phyloP scores from a whole-genome alignment of 768 basidiomycete genomes.

The Sistotremastrum niveocremeum region DNA sequence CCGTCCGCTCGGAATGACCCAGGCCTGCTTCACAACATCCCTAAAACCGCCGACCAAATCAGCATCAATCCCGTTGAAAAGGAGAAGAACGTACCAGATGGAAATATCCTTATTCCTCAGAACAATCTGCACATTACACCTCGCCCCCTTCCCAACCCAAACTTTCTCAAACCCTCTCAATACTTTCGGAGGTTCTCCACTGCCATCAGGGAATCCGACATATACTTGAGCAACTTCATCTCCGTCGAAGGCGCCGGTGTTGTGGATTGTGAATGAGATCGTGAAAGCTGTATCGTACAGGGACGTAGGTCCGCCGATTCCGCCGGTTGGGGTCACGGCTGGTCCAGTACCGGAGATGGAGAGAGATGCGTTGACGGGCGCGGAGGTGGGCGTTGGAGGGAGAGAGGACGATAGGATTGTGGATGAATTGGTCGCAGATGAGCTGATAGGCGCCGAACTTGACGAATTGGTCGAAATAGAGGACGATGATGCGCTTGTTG shows the following conservation, averaged over 20 bases:
- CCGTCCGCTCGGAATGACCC: constrained; percentile 34
- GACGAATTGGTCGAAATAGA: too few species aligned
- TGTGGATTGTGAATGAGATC: constrained; percentile 31
- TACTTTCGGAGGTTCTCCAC: constrained; percentile 36
- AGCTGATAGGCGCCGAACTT: too few species aligned
- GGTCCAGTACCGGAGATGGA: too few species aligned
- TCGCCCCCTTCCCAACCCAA: constrained; percentile 23
- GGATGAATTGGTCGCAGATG: not conserved
- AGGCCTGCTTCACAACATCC: constrained; percentile 39
- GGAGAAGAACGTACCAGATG: constrained; percentile 25
- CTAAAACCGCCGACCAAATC: constrained; percentile 31
- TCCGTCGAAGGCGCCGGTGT: constrained; percentile 35
- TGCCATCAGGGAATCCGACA: constrained; percentile 31
- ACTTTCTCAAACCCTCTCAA: constrained; percentile 41
- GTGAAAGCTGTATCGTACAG: constrained; percentile 7
- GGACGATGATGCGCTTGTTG: too few species aligned
- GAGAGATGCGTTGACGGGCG: too few species aligned
- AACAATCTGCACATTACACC: constrained; percentile 22
- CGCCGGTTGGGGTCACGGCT: not conserved
- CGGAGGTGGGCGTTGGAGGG: not conserved
- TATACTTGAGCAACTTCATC: constrained; percentile 44
- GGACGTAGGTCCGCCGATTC: not conserved
- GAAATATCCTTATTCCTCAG: constrained; percentile 22
- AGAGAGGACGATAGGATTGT: not conserved
- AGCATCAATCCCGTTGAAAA: not conserved